phyloP scores from a whole-genome alignment of 108 stramenopile genomes.

The Skeletonema costatum region DNA sequence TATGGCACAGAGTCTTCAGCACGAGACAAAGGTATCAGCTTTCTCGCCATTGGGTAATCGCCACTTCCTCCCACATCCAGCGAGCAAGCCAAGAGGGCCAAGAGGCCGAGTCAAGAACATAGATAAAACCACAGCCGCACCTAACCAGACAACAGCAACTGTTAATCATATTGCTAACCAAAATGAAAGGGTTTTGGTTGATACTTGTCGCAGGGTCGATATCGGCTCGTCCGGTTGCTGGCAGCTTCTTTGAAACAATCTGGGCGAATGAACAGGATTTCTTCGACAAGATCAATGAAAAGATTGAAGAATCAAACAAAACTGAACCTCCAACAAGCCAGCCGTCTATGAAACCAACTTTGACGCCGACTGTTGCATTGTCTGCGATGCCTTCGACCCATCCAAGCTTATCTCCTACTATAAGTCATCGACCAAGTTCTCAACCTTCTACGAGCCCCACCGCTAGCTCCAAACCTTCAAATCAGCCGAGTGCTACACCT shows the following conservation, averaged over 20 bases:
- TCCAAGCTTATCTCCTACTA: not conserved
- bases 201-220: not conserved
- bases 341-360: constrained; percentile 4
- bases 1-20: too few relatives aligned
- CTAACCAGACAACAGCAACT: too few relatives aligned
- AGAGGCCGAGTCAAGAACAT: too few relatives aligned
- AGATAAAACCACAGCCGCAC: too few relatives aligned
- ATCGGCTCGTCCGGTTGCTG: not conserved
- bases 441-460: constrained; percentile 8
- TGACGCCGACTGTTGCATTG: not conserved
- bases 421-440: not conserved
- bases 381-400: constrained; percentile 9
- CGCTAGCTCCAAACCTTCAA: not conserved
- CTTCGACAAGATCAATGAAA: constrained; percentile 5
- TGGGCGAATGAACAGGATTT: constrained; percentile 21
- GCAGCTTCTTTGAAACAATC: not conserved
- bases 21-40: too few relatives aligned
- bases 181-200: not conserved
- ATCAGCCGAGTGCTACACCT: not conserved
- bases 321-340: not conserved
- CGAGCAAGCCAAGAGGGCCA: too few relatives aligned
- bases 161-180: too few relatives aligned
- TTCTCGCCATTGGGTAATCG: not conserved
- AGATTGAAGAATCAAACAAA: constrained; percentile 17
- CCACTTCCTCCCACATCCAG: not conserved